Percentiles rank a stretch among this genome's conserved stretches.
phyloP scores from a whole-genome alignment of 2,329 filamentous ascomycete genomes.

The Hymenoscyphus fructigenus region DNA sequence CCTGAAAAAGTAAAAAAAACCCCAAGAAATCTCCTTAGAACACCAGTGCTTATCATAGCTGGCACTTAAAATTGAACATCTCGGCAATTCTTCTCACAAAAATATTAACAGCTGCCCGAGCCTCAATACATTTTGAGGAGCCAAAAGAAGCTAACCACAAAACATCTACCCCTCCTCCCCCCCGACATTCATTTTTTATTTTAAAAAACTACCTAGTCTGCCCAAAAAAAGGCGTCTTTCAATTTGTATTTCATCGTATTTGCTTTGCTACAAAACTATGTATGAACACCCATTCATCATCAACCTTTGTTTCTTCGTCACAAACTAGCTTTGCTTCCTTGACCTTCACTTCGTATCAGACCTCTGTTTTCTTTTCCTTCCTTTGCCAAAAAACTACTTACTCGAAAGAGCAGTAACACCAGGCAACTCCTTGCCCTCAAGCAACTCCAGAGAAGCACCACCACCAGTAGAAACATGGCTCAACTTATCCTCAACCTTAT shows the following conservation, averaged over 20 bases:
- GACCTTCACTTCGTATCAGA: constrained; percentile 34
- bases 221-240: neutral
- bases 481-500: constrained; percentile 91
- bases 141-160: no score
- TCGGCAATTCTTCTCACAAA: no score
- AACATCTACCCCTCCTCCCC: no score
- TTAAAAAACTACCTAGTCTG: no score
- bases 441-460: constrained; percentile 89
- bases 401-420: constrained; percentile 89
- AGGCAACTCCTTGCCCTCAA: constrained; percentile 97
- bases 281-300: constrained; percentile 22
- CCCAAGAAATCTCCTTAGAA: no score
- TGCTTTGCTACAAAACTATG: constrained; percentile 18
- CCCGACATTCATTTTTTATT: no score
- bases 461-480: constrained; percentile 98
- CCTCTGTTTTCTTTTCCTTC: constrained; percentile 15
- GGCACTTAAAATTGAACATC: no score
- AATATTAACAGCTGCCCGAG: no score
- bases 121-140: no score
- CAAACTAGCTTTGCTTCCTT: constrained; percentile 30
- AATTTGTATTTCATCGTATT: neutral
- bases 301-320: constrained; percentile 25
- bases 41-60: no score
- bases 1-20: no score
- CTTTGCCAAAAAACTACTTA: constrained; percentile 50